Base-by-base conservation (phyloP, 2,329 filamentous ascomycete species). In the Purpureocillium lavendulum region DNA sequence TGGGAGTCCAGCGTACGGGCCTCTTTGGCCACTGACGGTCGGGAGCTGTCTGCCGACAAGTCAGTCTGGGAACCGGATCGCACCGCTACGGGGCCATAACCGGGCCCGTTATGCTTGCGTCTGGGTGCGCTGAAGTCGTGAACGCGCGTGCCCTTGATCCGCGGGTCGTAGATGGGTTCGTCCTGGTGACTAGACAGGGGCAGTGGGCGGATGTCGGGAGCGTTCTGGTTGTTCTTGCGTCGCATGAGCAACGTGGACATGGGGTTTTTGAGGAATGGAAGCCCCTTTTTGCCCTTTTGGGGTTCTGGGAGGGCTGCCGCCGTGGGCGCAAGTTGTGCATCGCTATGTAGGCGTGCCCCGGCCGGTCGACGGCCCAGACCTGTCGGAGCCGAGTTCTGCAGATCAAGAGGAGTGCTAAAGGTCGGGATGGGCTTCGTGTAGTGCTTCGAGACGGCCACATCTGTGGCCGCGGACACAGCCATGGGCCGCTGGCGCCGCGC, bases 81-180 rank as follows among this genome's bases (percentile, higher is more conserved):
- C 43, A 46, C 14, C 37, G 48, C 26, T 33, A 40, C 39, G 16
- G 28, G 40, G 38, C 43, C 41, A 47, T 45, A 16, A 30, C 14
- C 17, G 37, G 44, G 34, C 7, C 46, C 45, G 18, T 46, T 52
- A 8, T 45, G 68, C 44, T 63, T 69, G 17, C 66, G 67, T 36
- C 76, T 64, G 2, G 77, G 78, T 0, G 74, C 76, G 50, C 77
- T 82, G 49, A 81, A 83, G 55, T 79, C 80, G 53, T 84, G 80
- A 36, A 82, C 70, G 35, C 70, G 66, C 7, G 74, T 84, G 36
- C 75, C 80, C 50, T 69, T 70, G 46, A 84, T 84, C 9, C 76
- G 69, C 14, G 78, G 78, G 49, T 82, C 78, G 48, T 81, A 80
- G 15, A 60, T 57, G 5, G 68, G 66, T 48, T 71, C 70, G 12